phyloP scores from a whole-genome alignment of 768 basidiomycete species.

The Wakefieldia striispora region DNA sequence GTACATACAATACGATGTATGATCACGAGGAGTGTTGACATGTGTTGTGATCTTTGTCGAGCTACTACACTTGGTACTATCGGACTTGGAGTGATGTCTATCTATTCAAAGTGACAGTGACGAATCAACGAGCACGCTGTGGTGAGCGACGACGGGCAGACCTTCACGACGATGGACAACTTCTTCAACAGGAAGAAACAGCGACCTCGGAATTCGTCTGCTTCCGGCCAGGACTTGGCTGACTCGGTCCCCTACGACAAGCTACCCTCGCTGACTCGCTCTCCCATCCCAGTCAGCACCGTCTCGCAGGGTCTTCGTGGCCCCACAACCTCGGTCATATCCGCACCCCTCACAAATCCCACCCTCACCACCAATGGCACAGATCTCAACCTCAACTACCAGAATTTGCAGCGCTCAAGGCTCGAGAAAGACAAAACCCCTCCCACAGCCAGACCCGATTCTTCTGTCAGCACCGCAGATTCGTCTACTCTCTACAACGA shows the following conservation, averaged over 20 bases:
- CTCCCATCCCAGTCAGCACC: conserved; percentile 57
- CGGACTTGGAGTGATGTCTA: conserved; percentile 2
- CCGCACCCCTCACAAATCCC: conserved; percentile 83
- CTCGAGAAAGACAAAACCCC: conserved; percentile 51
- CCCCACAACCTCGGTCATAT: conserved; percentile 44
- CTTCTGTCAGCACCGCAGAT: conserved; percentile 55
- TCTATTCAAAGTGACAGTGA: conserved; percentile 1
- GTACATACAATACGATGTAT: background rate
- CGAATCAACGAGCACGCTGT: conserved; percentile 8
- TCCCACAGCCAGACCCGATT: conserved; percentile 40
- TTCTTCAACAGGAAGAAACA: conserved; percentile 65
- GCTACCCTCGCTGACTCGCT: conserved; percentile 49
- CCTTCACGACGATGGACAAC: conserved; percentile 50
- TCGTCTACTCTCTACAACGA: conserved; percentile 61
- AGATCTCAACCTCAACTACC: conserved; percentile 67
- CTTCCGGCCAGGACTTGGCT: conserved; percentile 57
- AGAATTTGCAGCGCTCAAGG: conserved; percentile 46
- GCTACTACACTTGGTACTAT: background rate
- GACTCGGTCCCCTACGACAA: conserved; percentile 77
- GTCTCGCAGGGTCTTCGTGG: conserved; percentile 51
- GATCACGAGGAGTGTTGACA: conserved; percentile 20
- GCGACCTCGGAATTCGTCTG: conserved; percentile 58
- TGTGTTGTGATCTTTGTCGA: conserved; percentile 18
- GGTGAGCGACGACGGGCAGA: conserved; percentile 11
- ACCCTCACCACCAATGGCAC: conserved; percentile 70